Evolutionary conservation across 2,329 filamentous ascomycete genomes (phyloP), one percentile per base, ranked within the genome.

Genomic region (Sporothrix phasma): DNA sequence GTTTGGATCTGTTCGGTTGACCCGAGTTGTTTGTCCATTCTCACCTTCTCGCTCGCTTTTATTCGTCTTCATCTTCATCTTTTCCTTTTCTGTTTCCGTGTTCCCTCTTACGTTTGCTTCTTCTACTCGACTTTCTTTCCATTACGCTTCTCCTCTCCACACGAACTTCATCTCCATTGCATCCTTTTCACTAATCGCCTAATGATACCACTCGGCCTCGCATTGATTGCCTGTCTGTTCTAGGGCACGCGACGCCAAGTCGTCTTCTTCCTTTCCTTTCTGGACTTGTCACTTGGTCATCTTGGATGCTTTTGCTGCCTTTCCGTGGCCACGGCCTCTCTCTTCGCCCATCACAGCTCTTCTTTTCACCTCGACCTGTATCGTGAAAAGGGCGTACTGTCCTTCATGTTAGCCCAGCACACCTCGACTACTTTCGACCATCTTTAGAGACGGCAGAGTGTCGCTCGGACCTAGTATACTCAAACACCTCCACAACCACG

Each of bases 1-100:
- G 56, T 59, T 58, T 63, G 45, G 61, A 46, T 22, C n/a, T 24
- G 45, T 43, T 64, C 54, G 62, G 62, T 64, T 60, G 62, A 64
- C 24, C 43, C 54, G 62, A 64, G 53, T 34, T 60, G 34, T 26
- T 47, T 34, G 26, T 29, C 46, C 17, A 29, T 45, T 56, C 34
- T 49, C 45, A 17, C 15, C 19, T n/a, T n/a, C n/a, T 37, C 37
- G 17, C 8, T 56, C 53, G 34, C 8, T 26, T 41, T n/a, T 17
- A 10, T 51, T 29, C 17, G n/a, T n/a, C 37, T 22, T 5, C 17
- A 13, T 19, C 19, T 5, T 41, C 31, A n/a, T 43, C 22, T 41
- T 11, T 26, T 51, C 46, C 26, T 47, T 51, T 26, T 19, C 11
- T 58, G 45, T 19, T 53, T 24, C 8, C 17, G 2, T n/a, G n/a